These are phyloP conservation scores for Microcyclospora pomicola DNA, from an alignment of 2,329 filamentous ascomycete species.

Conservation along the genomic window DNA sequence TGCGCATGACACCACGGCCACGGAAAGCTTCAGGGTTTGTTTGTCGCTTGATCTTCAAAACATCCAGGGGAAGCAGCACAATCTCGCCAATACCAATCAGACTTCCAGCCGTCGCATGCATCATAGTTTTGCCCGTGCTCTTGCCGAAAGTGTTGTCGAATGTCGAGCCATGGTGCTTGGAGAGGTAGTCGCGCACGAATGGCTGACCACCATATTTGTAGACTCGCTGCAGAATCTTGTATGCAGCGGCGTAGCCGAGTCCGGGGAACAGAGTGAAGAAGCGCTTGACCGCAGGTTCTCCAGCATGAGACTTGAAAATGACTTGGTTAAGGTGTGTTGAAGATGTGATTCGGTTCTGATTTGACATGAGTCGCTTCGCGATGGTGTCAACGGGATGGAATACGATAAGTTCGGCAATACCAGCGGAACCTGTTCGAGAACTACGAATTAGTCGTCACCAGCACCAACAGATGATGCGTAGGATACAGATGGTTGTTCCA, in stretches of 20 bases:
- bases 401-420: slow-evolving; percentile 82
- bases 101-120: slow-evolving; percentile 92
- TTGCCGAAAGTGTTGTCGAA: slow-evolving; percentile 89
- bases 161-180: slow-evolving; percentile 59
- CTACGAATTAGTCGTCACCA: slow-evolving; percentile 1
- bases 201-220: slow-evolving; percentile 99
- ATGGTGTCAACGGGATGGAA: slow-evolving; percentile 97
- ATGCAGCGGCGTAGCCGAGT: slow-evolving; percentile 90
- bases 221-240: slow-evolving; percentile 93
- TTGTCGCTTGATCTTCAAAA: slow-evolving; percentile 98
- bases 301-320: slow-evolving; percentile 82
- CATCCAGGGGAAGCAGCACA: slow-evolving; percentile 82
- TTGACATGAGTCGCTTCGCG: slow-evolving; percentile 98
- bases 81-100: slow-evolving; percentile 97
- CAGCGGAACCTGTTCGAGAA: slow-evolving; percentile 56
- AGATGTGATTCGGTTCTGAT: slow-evolving; percentile 59
- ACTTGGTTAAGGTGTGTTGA: slow-evolving; percentile 65
- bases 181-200: slow-evolving; percentile 80
- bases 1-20: slow-evolving; percentile 77
- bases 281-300: slow-evolving; percentile 55
- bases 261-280: slow-evolving; percentile 95
- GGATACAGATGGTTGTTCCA: slow-evolving; percentile 5
- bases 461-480: slow-evolving; percentile 1
- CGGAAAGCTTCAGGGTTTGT: slow-evolving; percentile 98
- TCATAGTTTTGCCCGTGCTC: slow-evolving; percentile 93